Percentiles rank a stretch among this genome's conserved stretches.
phyloP scores from a whole-genome alignment of 179 eudicot species.

The Beta lomatogona region DNA sequence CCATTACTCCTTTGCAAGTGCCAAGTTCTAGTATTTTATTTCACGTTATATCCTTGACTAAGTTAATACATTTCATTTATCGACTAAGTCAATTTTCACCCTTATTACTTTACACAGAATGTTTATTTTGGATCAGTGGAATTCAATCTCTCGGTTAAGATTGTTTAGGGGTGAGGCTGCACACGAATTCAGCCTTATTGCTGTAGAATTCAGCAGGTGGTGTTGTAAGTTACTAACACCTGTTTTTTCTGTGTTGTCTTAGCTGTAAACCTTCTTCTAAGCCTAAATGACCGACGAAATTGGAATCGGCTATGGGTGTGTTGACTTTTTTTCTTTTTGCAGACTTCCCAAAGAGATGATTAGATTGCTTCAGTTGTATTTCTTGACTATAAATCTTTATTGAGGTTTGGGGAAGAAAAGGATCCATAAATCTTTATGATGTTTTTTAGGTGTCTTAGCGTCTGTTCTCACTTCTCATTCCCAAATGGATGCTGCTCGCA shows the following conservation, averaged over 20 bases:
- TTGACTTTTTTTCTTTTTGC: background rate
- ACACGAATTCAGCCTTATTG: background rate
- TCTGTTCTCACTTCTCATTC: too few species aligned
- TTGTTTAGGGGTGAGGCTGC: background rate
- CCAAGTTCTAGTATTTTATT: too few species aligned
- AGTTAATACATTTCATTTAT: too few species aligned
- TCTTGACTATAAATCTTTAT: too few species aligned
- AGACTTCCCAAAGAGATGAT: background rate
- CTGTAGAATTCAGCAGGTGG: background rate
- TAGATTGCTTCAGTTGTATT: background rate
- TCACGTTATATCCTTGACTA: too few species aligned
- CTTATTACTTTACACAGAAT: background rate
- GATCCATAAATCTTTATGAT: too few species aligned
- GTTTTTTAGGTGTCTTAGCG: too few species aligned
- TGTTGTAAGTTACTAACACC: background rate
- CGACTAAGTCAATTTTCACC: background rate
- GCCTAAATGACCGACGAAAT: background rate
- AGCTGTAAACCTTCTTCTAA: background rate
- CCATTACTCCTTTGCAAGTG: too few species aligned
- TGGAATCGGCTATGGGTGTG: background rate
- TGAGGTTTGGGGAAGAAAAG: too few species aligned
- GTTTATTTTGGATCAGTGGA: background rate
- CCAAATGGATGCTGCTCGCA: too few species aligned
- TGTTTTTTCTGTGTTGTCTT: background rate
- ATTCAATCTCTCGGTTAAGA: background rate